Evolutionary conservation across 805 yeast species (phyloP).

Genomic region (Hanseniaspora guilliermondii): DNA sequence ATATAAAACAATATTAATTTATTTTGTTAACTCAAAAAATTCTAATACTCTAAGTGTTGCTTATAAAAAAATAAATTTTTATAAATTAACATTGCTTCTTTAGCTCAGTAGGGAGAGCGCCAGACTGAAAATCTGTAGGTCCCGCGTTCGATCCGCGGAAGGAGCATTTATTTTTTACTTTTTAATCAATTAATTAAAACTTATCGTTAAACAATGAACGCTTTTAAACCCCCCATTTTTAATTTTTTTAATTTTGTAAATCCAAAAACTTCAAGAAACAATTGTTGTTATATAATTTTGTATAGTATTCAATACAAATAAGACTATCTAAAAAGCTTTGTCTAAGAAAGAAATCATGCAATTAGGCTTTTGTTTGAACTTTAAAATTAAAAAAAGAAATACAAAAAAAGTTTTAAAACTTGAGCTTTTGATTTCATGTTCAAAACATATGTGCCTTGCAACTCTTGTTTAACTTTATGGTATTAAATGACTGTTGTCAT

Average conservation of each 20-base stretch:
- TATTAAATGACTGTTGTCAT: no score
- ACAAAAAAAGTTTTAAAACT: no score
- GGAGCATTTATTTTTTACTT: constrained; percentile 6
- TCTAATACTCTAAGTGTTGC: background rate
- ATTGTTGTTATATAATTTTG: constrained; percentile 14
- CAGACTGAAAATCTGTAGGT: constrained; percentile 13
- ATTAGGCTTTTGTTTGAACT: no score
- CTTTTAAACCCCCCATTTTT: background rate
- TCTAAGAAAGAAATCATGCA: no score
- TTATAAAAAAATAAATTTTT: background rate
- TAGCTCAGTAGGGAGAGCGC: constrained; percentile 13
- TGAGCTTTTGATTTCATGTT: no score
- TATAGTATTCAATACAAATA: no score
- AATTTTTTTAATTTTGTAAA: constrained; percentile 10
- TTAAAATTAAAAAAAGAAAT: no score
- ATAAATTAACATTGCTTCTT: constrained; percentile 5
- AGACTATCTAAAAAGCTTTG: no score
- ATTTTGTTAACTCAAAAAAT: constrained; percentile 16
- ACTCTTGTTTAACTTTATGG: no score
- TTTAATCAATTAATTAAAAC: background rate
- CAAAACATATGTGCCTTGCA: no score
- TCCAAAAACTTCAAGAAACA: no score
- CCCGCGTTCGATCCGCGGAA: constrained; percentile 14
- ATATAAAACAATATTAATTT: background rate
- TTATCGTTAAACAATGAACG: no score